Conservation (phyloP, 2,329 filamentous ascomycete genomes). For the Ophiostoma angusticollis region DNA sequence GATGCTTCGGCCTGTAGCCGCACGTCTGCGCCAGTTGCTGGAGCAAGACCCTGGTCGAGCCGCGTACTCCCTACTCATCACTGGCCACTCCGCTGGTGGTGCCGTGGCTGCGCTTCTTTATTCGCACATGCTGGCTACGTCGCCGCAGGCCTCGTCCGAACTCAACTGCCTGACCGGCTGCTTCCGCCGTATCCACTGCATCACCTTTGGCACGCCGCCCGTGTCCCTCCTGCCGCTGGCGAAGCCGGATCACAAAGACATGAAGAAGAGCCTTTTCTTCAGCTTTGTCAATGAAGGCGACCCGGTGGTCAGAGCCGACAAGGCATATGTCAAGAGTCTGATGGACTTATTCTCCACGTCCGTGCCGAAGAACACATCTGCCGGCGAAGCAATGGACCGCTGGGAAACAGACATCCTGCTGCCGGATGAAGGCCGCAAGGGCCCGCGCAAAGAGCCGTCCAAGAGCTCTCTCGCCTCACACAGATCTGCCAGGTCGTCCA, state of each 20-base stretch:
- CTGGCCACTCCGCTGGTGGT: conserved; percentile 76
- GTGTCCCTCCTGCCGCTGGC: conserved; percentile 57
- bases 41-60: conserved; percentile 57
- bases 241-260: conserved; percentile 37
- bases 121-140: conserved; percentile 61
- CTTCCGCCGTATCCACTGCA: conserved; percentile 71
- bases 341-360: conserved; percentile 57
- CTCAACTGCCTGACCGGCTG: conserved; percentile 54
- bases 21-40: conserved; percentile 54
- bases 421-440: conserved; percentile 4
- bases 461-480: neutral
- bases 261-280: conserved; percentile 60
- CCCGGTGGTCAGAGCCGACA: conserved; percentile 64
- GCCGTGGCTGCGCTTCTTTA: conserved; percentile 72
- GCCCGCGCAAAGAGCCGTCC: conserved; percentile 12
- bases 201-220: conserved; percentile 76
- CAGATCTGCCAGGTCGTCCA: conserved; percentile 18
- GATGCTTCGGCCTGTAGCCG: conserved; percentile 63
- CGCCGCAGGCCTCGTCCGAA: conserved; percentile 45
- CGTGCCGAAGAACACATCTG: no score
- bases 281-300: conserved; percentile 80
- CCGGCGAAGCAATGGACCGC: no score
- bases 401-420: conserved; percentile 5
- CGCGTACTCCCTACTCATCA: conserved; percentile 62
- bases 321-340: conserved; percentile 59